Evolutionary conservation across 805 yeast species (phyloP), one percentile per base, ranked within the genome.

Genomic region (Lachancea thermotolerans): DNA sequence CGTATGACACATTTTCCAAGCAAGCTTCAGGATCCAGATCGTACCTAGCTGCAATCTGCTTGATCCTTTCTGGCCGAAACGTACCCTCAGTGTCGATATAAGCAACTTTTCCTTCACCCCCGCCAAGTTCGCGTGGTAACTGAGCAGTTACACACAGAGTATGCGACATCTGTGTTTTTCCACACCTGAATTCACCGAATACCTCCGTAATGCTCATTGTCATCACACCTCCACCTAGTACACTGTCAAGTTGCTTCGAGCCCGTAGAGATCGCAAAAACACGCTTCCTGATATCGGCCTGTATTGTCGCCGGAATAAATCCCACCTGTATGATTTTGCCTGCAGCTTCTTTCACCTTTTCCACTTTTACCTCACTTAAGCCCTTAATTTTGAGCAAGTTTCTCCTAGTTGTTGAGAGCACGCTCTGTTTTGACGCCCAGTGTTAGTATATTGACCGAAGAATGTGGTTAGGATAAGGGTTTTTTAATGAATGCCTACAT

Each of bases 41-140:
- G 60, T 77, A 84, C 46, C 86, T 66, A 50, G 73, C 78, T 1
- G 91, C 88, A 53, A 85, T 84, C 35, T 81, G 75, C 34, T 63
- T 66, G 42, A 78, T 73, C 58, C 82, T 69, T 49, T 81, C 87
- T 2, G 91, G 91, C 46, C 91, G 73, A 52, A 84, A 84, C 1
- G 91, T 84, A 4, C 91, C 91, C 58, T 85, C 91, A 0, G 91
- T 83, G 56, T 85, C 91, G 47, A 84, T 80, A 55, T 78, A 84
- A 9, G 85, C 82, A 25, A 84, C 86, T 64, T 83, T 84, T 0
- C 91, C 91, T 59, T 82, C 90, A 11, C 82, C 89, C 3, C 91
- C 91, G 3, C 90, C 90, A 74, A 79, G 69, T 38, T 68, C 72
- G 37, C 72, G 77, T 9, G 87, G 88, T 47, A 84, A 62, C 58